phyloP scores from a whole-genome alignment of 1,284 basidiomycete species.

The Takashimella koratensis region DNA sequence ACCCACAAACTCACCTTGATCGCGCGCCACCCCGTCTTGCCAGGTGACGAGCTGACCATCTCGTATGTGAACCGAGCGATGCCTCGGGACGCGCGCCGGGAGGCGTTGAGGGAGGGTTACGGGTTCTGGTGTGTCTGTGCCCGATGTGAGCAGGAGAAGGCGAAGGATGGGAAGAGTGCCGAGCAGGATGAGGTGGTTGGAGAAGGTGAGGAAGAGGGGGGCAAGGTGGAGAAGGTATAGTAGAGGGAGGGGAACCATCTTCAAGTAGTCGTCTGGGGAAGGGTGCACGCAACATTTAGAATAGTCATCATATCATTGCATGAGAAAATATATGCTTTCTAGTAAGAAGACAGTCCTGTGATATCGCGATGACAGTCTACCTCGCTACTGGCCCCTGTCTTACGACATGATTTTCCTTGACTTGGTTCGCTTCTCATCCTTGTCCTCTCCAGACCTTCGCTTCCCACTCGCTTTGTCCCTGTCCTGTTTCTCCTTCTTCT shows the following conservation, averaged over 20 bases:
- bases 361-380: neutral
- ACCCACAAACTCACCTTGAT: constrained; percentile 54
- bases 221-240: constrained; percentile 3
- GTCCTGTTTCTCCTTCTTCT: neutral
- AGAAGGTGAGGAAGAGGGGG: neutral
- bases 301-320: neutral
- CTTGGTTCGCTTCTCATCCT: constrained; percentile 7
- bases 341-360: no score
- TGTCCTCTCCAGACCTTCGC: constrained; percentile 3
- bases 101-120: constrained; percentile 60
- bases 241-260: neutral
- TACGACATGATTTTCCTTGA: neutral
- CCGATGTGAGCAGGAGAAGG: constrained; percentile 57
- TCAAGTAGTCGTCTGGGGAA: neutral
- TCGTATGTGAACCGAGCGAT: constrained; percentile 71
- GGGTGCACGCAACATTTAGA: neutral
- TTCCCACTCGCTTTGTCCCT: constrained; percentile 3
- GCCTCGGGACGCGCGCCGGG: constrained; percentile 57
- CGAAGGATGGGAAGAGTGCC: constrained; percentile 42
- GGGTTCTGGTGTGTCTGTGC: constrained; percentile 74
- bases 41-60: constrained; percentile 66
- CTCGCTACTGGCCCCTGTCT: neutral
- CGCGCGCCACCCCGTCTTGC: constrained; percentile 61
- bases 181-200: neutral
- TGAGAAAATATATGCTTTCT: no score